Conservation (phyloP, 2,329 filamentous ascomycete species). For the Cytospora paraplurivora region DNA sequence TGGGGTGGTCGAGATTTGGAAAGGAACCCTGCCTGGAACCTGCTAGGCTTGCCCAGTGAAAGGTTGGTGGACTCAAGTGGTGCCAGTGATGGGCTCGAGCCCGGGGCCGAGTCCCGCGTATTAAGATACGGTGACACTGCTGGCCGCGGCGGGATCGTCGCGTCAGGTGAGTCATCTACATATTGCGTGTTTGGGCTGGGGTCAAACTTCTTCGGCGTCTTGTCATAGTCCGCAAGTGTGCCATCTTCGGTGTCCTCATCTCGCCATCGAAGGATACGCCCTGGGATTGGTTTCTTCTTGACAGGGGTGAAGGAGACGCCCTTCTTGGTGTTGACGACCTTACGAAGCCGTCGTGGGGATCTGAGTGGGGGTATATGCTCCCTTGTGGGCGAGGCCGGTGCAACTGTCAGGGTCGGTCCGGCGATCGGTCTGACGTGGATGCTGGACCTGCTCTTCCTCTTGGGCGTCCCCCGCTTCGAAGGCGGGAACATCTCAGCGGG, state of each 20-base stretch:
- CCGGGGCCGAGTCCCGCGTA: conserved; percentile 54
- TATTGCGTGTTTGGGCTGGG: conserved; percentile 52
- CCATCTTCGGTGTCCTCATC: conserved; percentile 85
- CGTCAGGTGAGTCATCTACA: conserved; percentile 47
- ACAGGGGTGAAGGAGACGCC: conserved; percentile 79
- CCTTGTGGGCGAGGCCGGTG: conserved; percentile 19
- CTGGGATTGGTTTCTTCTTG: conserved; percentile 70
- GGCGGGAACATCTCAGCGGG: conserved; percentile 70
- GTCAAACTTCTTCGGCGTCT: conserved; percentile 75
- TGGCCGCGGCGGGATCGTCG: conserved; percentile 48
- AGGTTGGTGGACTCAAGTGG: conserved; percentile 48
- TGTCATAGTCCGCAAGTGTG: conserved; percentile 84
- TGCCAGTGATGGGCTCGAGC: conserved; percentile 61
- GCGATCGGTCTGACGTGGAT: conserved; percentile 48
- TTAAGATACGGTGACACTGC: conserved; percentile 58
- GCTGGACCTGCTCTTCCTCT: conserved; percentile 62
- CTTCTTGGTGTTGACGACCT: conserved; percentile 64
- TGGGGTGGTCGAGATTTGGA: conserved; percentile 55
- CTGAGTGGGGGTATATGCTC: conserved; percentile 59
- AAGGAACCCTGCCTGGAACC: conserved; percentile 89
- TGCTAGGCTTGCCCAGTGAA: conserved; percentile 59
- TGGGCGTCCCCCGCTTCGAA: conserved; percentile 73
- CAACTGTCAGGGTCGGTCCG: conserved; percentile 42
- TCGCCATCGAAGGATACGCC: conserved; percentile 86
- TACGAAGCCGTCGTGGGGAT: conserved; percentile 76